Evolutionary conservation across 257 asterid species (phyloP).

Genomic region (Solanum ossicruentum): DNA sequence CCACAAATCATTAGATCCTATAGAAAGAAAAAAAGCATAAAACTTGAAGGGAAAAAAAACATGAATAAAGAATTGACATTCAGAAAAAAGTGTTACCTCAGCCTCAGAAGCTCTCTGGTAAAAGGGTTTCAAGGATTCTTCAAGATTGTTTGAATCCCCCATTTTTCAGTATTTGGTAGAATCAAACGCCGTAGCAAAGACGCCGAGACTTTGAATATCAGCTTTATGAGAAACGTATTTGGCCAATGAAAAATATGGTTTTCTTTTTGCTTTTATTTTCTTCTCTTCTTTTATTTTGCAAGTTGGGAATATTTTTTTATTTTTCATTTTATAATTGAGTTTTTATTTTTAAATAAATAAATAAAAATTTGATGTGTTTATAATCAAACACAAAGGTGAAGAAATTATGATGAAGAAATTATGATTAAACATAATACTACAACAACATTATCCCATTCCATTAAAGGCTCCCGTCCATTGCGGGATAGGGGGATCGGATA

Average conservation of each 20-base stretch:
- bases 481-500: no score
- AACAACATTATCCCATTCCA: no score
- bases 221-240: not conserved
- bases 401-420: no score
- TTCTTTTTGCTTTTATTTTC: not conserved
- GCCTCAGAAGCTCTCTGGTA: slow-evolving; percentile 73
- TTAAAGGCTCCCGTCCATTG: no score
- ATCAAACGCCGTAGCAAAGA: not conserved
- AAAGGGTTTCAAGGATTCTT: slow-evolving; percentile 49
- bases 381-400: no score
- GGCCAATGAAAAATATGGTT: not conserved
- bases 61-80: not conserved
- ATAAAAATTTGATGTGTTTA: no score
- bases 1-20: not conserved
- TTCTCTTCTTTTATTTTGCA: not conserved
- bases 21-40: not conserved
- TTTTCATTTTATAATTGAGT: no score
- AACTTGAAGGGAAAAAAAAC: not conserved
- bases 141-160: slow-evolving; percentile 28
- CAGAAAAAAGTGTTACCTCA: slow-evolving; percentile 30
- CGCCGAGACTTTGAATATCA: not conserved
- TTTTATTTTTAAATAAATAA: no score
- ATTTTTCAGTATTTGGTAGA: not conserved
- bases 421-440: no score
- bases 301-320: not conserved